phyloP scores from a whole-genome alignment of 1,284 basidiomycete genomes.

The Violaceomyces palustris region DNA sequence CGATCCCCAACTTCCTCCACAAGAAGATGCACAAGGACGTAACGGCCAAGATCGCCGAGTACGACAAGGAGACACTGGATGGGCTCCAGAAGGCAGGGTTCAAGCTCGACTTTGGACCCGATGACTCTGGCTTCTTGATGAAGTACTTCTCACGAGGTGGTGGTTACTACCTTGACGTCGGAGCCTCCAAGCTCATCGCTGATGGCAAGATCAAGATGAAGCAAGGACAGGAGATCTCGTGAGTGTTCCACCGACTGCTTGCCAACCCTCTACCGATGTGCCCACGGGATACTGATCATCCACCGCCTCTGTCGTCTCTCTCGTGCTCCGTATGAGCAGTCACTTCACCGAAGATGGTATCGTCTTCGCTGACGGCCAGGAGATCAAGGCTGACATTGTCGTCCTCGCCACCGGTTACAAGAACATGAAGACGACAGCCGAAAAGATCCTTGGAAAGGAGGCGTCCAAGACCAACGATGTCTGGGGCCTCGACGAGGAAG shows the following conservation, averaged over 20 bases:
- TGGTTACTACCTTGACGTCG: slow-evolving; percentile 56
- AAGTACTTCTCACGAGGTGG: slow-evolving; percentile 29
- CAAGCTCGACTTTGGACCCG: slow-evolving; percentile 59
- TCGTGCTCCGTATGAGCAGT: no score
- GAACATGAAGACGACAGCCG: slow-evolving; percentile 8
- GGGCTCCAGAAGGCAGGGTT: slow-evolving; percentile 63
- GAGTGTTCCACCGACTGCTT: no score
- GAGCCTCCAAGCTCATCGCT: slow-evolving; percentile 54
- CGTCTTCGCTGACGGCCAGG: slow-evolving; percentile 10
- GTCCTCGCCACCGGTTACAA: slow-evolving; percentile 12
- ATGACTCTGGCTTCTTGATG: slow-evolving; percentile 60
- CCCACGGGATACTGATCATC: no score
- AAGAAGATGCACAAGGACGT: slow-evolving; percentile 54
- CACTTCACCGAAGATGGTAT: slow-evolving; percentile 8
- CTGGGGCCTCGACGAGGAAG: slow-evolving; percentile 12
- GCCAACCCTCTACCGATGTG: no score
- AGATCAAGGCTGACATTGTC: slow-evolving; percentile 48
- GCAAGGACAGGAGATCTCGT: slow-evolving; percentile 13
- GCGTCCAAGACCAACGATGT: slow-evolving; percentile 1
- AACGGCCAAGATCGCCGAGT: slow-evolving; percentile 39
- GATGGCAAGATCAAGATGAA: slow-evolving; percentile 66
- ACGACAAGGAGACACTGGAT: slow-evolving; percentile 59
- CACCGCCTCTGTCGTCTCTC: no score
- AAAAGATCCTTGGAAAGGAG: slow-evolving; percentile 5
- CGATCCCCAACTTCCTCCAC: slow-evolving; percentile 56